Evolutionary conservation across 129 eudicot genomes (phyloP).

Genomic region (Lactuca saligna): DNA sequence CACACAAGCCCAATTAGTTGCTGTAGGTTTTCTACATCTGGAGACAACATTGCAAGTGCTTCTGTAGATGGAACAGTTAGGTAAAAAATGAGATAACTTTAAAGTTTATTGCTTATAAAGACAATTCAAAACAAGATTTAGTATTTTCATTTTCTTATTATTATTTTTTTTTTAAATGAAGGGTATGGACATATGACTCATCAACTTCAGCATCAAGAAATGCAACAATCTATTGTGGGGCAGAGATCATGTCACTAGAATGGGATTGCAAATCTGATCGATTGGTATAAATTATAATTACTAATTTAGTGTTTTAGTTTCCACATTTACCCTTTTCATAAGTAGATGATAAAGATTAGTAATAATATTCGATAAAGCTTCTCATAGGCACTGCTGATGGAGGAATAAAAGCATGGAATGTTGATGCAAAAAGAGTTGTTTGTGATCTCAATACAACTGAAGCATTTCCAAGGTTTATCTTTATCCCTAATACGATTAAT

Average conservation of each 20-base stretch:
- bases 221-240: conserved; percentile 98
- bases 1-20: conserved; percentile 96
- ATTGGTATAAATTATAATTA: conserved; percentile 55
- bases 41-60: conserved; percentile 98
- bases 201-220: conserved; percentile 83
- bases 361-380: conserved; percentile 63
- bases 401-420: conserved; percentile 99
- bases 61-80: conserved; percentile 97
- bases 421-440: conserved; percentile 95
- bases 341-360: too few relatives aligned
- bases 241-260: conserved; percentile 94
- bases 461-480: conserved; percentile 70
- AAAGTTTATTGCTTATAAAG: background rate
- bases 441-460: conserved; percentile 77
- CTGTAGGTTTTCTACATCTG: conserved; percentile 92
- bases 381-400: conserved; percentile 99
- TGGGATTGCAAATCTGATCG: conserved; percentile 99
- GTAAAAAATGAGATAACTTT: conserved; percentile 27
- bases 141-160: background rate
- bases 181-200: conserved; percentile 97
- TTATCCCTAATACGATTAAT: background rate
- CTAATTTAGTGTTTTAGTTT: conserved; percentile 4
- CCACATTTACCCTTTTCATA: background rate
- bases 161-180: conserved; percentile 27
- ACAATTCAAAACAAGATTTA: background rate